These are phyloP conservation scores for Backusella australiensis DNA, from an alignment of 192 early-diverging fungal species.

Conservation along the genomic window DNA sequence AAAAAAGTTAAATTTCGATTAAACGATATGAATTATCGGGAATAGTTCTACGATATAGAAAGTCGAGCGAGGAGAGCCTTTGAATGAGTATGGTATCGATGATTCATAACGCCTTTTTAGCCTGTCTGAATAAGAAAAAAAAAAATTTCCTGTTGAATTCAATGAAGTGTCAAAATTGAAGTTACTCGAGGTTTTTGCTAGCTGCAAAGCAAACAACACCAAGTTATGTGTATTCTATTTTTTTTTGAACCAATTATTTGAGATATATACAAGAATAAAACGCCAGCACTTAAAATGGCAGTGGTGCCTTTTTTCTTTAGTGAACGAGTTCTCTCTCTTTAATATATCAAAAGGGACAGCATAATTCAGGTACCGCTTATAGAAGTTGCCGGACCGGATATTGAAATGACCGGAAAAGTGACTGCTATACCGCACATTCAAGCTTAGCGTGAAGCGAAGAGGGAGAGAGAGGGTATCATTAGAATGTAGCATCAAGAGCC, in stretches of 20 bases:
- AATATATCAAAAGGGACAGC: too few relatives aligned
- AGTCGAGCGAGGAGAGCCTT: not conserved
- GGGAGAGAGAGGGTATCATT: not conserved
- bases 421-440: not conserved
- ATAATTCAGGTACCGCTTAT: too few relatives aligned
- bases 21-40: not conserved
- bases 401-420: not conserved
- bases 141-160: too few relatives aligned
- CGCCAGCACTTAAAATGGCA: too few relatives aligned
- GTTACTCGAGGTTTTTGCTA: not conserved
- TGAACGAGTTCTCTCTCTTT: too few relatives aligned
- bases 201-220: not conserved
- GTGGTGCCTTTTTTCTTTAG: too few relatives aligned
- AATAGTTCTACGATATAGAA: not conserved
- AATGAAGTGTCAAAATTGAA: not conserved
- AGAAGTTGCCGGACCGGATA: not conserved
- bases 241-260: not conserved
- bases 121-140: not conserved
- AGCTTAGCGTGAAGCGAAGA: not conserved
- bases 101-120: not conserved
- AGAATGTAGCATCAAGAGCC: conserved; percentile 5
- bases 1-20: not conserved
- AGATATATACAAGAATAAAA: too few relatives aligned
- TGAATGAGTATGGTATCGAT: not conserved
- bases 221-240: not conserved